phyloP scores from a whole-genome alignment of 192 early-diverging fungal species.

The Cetraspora pellucida region DNA sequence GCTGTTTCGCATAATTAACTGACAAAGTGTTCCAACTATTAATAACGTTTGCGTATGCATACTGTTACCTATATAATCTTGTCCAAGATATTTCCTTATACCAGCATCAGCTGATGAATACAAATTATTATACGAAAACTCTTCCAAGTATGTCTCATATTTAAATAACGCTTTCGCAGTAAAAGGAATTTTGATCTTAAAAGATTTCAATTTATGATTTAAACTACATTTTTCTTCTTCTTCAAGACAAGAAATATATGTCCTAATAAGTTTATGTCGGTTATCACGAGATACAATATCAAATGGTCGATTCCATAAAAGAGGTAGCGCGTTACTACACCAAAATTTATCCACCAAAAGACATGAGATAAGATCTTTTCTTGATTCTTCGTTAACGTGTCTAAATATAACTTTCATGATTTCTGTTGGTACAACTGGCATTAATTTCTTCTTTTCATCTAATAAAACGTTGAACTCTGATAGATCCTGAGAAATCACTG shows the following conservation, averaged over 20 bases:
- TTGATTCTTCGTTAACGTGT: neutral
- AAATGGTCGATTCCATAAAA: neutral
- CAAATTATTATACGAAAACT: neutral
- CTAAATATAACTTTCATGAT: neutral
- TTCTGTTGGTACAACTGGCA: neutral
- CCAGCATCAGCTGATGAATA: neutral
- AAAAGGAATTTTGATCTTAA: neutral
- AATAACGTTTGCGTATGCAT: neutral
- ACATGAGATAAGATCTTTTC: neutral
- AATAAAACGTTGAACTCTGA: too few relatives aligned
- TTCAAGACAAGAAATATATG: neutral
- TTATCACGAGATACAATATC: neutral
- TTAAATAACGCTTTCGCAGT: neutral
- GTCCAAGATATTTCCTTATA: neutral
- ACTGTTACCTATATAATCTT: neutral
- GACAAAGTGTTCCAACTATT: neutral
- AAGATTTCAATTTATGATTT: neutral
- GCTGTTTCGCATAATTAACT: neutral
- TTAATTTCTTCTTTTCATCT: neutral
- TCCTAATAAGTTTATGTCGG: neutral
- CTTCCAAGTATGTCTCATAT: neutral
- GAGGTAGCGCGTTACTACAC: neutral
- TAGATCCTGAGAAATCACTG: too few relatives aligned
- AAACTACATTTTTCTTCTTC: neutral
- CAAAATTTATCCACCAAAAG: conserved; percentile 1